phyloP scores from a whole-genome alignment of 495 filamentous ascomycete genomes.

The Daldinia concentrica region DNA sequence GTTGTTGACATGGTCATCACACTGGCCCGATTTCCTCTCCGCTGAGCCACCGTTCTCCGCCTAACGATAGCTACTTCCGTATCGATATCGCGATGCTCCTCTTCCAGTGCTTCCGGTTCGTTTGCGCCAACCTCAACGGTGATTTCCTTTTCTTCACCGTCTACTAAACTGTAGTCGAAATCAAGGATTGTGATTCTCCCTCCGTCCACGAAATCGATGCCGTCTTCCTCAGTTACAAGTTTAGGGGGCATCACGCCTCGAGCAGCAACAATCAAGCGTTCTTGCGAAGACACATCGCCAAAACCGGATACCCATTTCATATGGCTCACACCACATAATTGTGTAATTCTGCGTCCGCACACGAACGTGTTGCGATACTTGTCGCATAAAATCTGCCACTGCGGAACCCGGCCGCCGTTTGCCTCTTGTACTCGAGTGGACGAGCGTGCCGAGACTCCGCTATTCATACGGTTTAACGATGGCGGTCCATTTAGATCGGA shows the following conservation, averaged over 20 bases:
- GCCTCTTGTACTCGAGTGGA: slow-evolving; percentile 48
- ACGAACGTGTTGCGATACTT: slow-evolving; percentile 71
- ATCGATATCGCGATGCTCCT: slow-evolving; percentile 80
- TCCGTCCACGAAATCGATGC: slow-evolving; percentile 79
- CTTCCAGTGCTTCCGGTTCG: slow-evolving; percentile 73
- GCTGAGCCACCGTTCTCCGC: slow-evolving; percentile 73
- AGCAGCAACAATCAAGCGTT: slow-evolving; percentile 77
- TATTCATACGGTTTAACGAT: slow-evolving; percentile 52
- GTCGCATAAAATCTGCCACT: slow-evolving; percentile 76
- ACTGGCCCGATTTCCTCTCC: slow-evolving; percentile 52
- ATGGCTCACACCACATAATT: slow-evolving; percentile 65
- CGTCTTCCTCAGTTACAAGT: slow-evolving; percentile 72
- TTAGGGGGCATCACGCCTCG: slow-evolving; percentile 73
- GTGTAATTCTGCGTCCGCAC: slow-evolving; percentile 64
- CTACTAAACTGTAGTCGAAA: slow-evolving; percentile 67
- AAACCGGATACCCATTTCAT: slow-evolving; percentile 70
- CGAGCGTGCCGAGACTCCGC: slow-evolving; percentile 51
- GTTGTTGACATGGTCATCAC: slow-evolving; percentile 50
- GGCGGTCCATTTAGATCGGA: slow-evolving; percentile 44
- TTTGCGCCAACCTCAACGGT: slow-evolving; percentile 79
- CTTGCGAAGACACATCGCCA: slow-evolving; percentile 55
- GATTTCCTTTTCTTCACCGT: slow-evolving; percentile 65
- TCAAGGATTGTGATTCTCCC: slow-evolving; percentile 81
- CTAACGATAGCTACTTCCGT: slow-evolving; percentile 84
- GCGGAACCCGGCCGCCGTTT: slow-evolving; percentile 59